Base-by-base conservation (phyloP, 2,329 filamentous ascomycete species). In the Fonsecaea monophora region DNA sequence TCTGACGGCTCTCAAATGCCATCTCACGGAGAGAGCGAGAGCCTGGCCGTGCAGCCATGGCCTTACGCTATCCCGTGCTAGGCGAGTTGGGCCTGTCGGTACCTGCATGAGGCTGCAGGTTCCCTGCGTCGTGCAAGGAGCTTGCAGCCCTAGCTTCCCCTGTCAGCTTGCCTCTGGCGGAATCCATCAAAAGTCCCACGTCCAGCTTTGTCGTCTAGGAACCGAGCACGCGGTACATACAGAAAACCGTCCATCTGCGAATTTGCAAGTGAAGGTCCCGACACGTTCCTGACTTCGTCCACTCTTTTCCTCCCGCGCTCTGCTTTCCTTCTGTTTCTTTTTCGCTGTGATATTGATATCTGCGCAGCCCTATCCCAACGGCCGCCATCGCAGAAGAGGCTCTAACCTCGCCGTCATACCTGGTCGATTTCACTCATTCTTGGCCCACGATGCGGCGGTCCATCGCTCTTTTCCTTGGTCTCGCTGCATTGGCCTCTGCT, bases 401-500 rank as follows among this genome's bases (percentile, higher is more conserved):
- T n/a, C 12, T 30, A 21, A 61, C 48, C 59, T 61, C 59, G 59
- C 54, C 59, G 38, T 34, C 12, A 10, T 50, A 30, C 32, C 18
- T 18, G 5, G 59, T 61, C 59, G 45, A 65, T 57, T 48, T 59
- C 62, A 12, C 53, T 65, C 62, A 37, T 55, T 61, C 4, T 53
- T 42, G 40, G 30, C 21, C 37, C n/a, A 37, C 25, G 8, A 68
- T 65, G 60, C 61, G 55, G 56, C 57, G n/a, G 57, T 61, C 48
- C 9, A 21, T 66, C 37, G 53, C 21, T 34, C 34, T 62, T 21
- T 37, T 66, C 38, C 58, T 66, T 12, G 58, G 64, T 48, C 58
- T 66, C 53, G 64, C 64, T 15, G 58, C 64, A 9, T 25, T 66
- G 37, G 64, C 32, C 21, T 53, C 40, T 53, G 64, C 64, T n/a